Conservation (phyloP, 73 alveolate genomes). For the Tetrahymena malaccensis region DNA sequence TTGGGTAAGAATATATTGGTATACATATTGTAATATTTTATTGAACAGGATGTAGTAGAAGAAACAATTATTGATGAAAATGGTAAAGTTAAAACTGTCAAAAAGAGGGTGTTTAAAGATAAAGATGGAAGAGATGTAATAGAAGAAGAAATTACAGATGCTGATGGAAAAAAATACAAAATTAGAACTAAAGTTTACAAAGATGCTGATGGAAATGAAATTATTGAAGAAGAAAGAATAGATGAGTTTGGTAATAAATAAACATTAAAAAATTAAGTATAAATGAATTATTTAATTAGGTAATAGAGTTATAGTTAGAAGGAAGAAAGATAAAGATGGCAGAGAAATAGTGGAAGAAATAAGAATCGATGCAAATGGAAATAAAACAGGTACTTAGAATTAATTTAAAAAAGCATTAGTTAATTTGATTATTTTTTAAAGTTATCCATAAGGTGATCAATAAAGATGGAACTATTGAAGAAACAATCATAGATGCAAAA, state of each 20-base stretch:
- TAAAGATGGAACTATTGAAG: conserved; percentile 17
- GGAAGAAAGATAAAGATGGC: conserved; percentile 14
- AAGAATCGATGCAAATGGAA: conserved; percentile 19
- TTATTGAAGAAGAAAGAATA: conserved; percentile 16
- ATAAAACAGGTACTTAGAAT: background rate
- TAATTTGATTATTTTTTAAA: background rate
- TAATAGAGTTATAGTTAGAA: conserved; percentile 13
- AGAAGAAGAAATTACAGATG: conserved; percentile 24
- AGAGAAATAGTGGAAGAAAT: conserved; percentile 35
- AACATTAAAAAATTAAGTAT: background rate
- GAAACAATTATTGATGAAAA: conserved; percentile 27
- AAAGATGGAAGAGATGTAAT: conserved; percentile 36
- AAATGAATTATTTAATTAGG: background rate
- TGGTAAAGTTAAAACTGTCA: conserved; percentile 19
- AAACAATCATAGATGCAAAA: conserved; percentile 22
- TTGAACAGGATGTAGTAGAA: background rate
- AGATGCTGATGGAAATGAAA: conserved; percentile 36
- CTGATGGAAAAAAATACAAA: conserved; percentile 27
- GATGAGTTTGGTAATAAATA: conserved; percentile 23
- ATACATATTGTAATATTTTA: background rate
- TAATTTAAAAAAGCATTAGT: background rate
- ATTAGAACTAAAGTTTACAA: conserved; percentile 18
- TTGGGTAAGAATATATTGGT: too few species aligned
- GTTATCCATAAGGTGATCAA: conserved; percentile 2
- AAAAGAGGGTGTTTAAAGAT: conserved; percentile 26